A percentile compares a stretch with the other conserved stretches of the same genome.
These are phyloP conservation scores for Boletus sp. DNA, from an alignment of 768 basidiomycete genomes.

Conservation along the genomic window DNA sequence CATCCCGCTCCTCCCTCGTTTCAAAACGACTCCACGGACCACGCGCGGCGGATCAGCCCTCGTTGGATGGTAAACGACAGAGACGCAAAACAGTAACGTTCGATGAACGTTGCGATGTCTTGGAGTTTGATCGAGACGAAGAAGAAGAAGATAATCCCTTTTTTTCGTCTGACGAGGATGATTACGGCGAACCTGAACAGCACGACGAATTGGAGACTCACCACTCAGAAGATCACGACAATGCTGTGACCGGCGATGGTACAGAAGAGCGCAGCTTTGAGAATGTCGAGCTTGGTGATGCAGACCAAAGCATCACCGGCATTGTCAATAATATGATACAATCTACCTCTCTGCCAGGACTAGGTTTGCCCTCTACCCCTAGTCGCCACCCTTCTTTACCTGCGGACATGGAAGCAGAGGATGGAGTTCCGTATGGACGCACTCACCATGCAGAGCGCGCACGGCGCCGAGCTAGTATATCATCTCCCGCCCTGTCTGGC, in stretches of 20 bases:
- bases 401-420: slow-evolving; percentile 56
- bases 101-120: slow-evolving; percentile 74
- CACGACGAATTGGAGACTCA: slow-evolving; percentile 8
- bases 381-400: slow-evolving; percentile 45
- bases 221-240: slow-evolving; percentile 12
- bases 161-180: slow-evolving; percentile 38
- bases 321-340: slow-evolving; percentile 70
- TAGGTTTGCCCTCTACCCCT: slow-evolving; percentile 30
- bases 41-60: slow-evolving; percentile 47
- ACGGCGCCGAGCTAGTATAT: slow-evolving; percentile 31
- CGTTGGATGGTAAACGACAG: slow-evolving; percentile 40
- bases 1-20: slow-evolving; percentile 63
- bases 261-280: slow-evolving; percentile 35
- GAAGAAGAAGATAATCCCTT: slow-evolving; percentile 53
- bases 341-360: slow-evolving; percentile 20
- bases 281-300: slow-evolving; percentile 43
- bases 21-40: slow-evolving; percentile 77
- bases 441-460: slow-evolving; percentile 59
- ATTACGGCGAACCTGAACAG: slow-evolving; percentile 22
- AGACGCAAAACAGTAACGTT: slow-evolving; percentile 79
- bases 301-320: slow-evolving; percentile 61
- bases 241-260: background rate
- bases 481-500: slow-evolving; percentile 29
- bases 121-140: slow-evolving; percentile 74
- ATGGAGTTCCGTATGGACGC: slow-evolving; percentile 61